phyloP scores from a whole-genome alignment of 345 rosid species.

The Populus euphratica region DNA sequence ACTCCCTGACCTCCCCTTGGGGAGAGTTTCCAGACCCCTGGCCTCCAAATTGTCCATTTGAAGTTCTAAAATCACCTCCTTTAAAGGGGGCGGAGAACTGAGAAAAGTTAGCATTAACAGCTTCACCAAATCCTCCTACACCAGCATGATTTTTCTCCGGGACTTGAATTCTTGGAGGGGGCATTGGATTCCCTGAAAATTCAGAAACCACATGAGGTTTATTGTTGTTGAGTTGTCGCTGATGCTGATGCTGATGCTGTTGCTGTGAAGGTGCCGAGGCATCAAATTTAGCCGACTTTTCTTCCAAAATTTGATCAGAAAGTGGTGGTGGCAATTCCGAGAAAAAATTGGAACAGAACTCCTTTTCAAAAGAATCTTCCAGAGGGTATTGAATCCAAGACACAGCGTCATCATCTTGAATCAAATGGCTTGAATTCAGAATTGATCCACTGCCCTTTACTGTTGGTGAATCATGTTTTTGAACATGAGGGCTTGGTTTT shows the following conservation, averaged over 20 bases:
- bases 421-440: neutral
- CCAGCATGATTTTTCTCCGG: neutral
- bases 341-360: neutral
- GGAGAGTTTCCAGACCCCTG: neutral
- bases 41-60: neutral
- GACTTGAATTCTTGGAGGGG: neutral
- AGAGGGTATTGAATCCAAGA: slow-evolving; percentile 1
- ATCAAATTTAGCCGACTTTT: neutral
- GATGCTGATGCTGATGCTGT: neutral
- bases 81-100: neutral
- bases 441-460: neutral
- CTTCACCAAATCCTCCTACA: neutral
- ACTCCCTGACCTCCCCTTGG: neutral
- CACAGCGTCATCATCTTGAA: neutral
- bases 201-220: neutral
- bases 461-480: neutral
- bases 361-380: neutral
- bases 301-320: neutral
- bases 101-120: neutral
- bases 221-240: neutral
- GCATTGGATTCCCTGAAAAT: neutral
- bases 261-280: neutral
- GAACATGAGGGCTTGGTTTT: neutral
- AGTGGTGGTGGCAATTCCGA: neutral
- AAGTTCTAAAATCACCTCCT: neutral